These are phyloP conservation scores for Ophidiomyces ophidiicola DNA, from an alignment of 2,329 filamentous ascomycete genomes.

Conservation along the genomic window DNA sequence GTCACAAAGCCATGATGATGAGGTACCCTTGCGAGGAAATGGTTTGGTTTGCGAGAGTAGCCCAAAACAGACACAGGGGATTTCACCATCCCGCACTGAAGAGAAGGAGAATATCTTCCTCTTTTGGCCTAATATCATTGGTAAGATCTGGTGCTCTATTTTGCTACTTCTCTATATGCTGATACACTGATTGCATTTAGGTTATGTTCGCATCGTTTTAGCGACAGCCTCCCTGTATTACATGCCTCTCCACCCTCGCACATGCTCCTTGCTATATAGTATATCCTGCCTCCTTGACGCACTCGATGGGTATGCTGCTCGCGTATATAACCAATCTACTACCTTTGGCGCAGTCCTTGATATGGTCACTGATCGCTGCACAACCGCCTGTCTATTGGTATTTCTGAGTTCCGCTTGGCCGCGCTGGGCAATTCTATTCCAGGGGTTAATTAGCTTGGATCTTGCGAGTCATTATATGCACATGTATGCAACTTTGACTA, in stretches of 20 bases:
- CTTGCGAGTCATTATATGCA: conserved; percentile 97
- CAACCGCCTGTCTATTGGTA: conserved; percentile 84
- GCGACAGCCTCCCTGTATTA: conserved; percentile 91
- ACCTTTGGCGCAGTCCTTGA: conserved; percentile 93
- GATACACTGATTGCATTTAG: conserved; percentile 31
- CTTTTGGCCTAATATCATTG: conserved; percentile 71
- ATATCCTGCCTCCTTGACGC: conserved; percentile 92
- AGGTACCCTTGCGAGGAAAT: background rate
- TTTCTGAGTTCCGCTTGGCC: conserved; percentile 93
- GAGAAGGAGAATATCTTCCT: conserved; percentile 63
- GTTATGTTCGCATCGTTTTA: conserved; percentile 65
- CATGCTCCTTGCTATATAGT: conserved; percentile 74
- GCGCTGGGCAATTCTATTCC: conserved; percentile 86
- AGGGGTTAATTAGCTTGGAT: conserved; percentile 82
- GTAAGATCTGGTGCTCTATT: conserved; percentile 35
- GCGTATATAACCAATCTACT: conserved; percentile 76
- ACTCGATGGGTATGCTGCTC: conserved; percentile 85
- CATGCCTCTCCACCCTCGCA: conserved; percentile 97
- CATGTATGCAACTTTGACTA: conserved; percentile 90
- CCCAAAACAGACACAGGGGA: conserved; percentile 2
- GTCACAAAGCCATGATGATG: conserved; percentile 6
- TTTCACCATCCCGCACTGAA: conserved; percentile 5
- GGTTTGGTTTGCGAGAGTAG: conserved; percentile 8
- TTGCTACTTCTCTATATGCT: background rate
- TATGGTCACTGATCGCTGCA: conserved; percentile 98